Percentiles rank a stretch among this genome's conserved stretches.
These are phyloP conservation scores for Cardamine chenopodiifolia DNA, from an alignment of 345 rosid genomes.

Conservation along the genomic window DNA sequence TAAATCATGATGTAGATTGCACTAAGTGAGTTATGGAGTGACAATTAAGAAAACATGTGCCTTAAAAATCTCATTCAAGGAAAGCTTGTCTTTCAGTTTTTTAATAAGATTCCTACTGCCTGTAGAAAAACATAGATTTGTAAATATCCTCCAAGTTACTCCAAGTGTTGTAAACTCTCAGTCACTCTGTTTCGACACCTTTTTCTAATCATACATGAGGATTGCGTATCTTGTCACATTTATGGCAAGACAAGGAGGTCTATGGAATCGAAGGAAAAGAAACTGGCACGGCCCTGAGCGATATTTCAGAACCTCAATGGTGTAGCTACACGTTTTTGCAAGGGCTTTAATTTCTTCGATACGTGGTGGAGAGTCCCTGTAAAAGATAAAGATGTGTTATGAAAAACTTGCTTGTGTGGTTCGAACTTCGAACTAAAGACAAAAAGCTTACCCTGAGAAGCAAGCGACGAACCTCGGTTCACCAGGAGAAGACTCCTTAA, in stretches of 20 bases:
- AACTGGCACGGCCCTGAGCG: conserved; percentile 66
- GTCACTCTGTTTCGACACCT: too few relatives aligned
- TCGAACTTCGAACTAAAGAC: neutral
- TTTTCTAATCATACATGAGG: neutral
- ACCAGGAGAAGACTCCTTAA: conserved; percentile 84
- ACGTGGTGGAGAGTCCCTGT: conserved; percentile 63
- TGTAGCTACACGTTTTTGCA: conserved; percentile 47
- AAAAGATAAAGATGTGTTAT: neutral
- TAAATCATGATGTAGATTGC: neutral
- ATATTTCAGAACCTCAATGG: conserved; percentile 64
- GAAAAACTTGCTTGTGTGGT: neutral
- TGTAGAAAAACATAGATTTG: neutral
- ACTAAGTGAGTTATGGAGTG: neutral
- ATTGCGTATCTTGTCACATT: neutral
- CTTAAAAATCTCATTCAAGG: neutral
- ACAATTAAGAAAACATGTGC: neutral
- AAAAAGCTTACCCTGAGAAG: conserved; percentile 54
- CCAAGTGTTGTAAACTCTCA: too few relatives aligned
- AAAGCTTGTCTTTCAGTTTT: neutral
- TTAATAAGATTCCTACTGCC: neutral
- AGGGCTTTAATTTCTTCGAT: conserved; percentile 52
- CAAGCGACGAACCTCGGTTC: conserved; percentile 63
- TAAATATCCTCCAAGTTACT: too few relatives aligned
- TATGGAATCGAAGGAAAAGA: conserved; percentile 54
- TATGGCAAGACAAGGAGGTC: conserved; percentile 59